These are phyloP conservation scores for Triticum timopheevii DNA, from an alignment of 176 grass and related monocot species.

Conservation along the genomic window DNA sequence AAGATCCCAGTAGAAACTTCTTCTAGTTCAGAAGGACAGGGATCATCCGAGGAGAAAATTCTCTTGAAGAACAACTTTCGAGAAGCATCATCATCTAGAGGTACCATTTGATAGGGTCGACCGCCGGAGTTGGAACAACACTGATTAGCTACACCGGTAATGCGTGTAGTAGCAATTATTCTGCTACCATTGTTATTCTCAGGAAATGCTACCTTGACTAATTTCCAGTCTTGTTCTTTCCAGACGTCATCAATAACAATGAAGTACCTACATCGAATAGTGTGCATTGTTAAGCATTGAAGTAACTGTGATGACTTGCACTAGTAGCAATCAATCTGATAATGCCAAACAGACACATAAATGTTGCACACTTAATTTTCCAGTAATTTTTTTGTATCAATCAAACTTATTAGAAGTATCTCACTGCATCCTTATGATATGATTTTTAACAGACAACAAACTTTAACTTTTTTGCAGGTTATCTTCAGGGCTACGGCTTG, in stretches of 20 bases:
- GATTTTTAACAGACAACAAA: too few species aligned
- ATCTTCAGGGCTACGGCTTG: too few species aligned
- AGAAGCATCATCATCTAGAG: neutral
- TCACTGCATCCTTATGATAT: too few species aligned
- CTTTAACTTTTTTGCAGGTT: too few species aligned
- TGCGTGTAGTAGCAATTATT: constrained; percentile 19
- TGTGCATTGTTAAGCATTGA: neutral
- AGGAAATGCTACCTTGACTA: neutral
- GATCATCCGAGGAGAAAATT: neutral
- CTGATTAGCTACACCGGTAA: neutral
- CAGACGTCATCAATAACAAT: constrained; percentile 5
- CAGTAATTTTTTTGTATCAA: too few species aligned
- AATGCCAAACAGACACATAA: too few species aligned
- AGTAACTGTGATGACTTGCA: too few species aligned
- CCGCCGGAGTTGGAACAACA: neutral
- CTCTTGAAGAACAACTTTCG: neutral
- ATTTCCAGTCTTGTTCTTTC: neutral
- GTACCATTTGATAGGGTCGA: neutral
- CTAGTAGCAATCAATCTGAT: too few species aligned
- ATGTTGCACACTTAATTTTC: too few species aligned
- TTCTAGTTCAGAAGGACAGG: neutral
- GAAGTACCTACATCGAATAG: neutral
- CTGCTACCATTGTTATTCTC: neutral
- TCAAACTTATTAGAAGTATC: too few species aligned
- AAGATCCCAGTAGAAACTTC: neutral